phyloP scores from a whole-genome alignment of 495 filamentous ascomycete genomes.

The Trichocladium antarcticum region DNA sequence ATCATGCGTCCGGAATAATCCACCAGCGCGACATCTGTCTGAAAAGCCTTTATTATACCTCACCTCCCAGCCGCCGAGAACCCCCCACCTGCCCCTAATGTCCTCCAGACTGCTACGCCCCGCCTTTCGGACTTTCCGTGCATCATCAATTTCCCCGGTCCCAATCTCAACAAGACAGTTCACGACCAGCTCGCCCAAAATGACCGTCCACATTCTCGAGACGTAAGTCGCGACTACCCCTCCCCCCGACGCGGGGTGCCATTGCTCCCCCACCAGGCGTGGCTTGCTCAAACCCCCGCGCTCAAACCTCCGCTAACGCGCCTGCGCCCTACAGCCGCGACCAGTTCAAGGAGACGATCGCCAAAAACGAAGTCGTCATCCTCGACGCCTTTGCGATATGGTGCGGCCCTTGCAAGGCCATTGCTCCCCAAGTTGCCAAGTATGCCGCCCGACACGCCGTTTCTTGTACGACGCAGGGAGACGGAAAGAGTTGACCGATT shows the following conservation, averaged over 20 bases:
- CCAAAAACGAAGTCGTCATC: slow-evolving; percentile 50
- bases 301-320: slow-evolving; percentile 9
- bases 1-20: slow-evolving; percentile 13
- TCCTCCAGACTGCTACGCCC: slow-evolving; percentile 19
- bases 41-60: slow-evolving; percentile 2
- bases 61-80: not conserved
- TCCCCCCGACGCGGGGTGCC: not conserved
- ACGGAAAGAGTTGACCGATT: not conserved
- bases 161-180: slow-evolving; percentile 26
- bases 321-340: slow-evolving; percentile 40
- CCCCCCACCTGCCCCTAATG: slow-evolving; percentile 14
- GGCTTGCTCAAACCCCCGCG: too few relatives aligned
- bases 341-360: slow-evolving; percentile 50
- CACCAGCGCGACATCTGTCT: not conserved
- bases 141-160: not conserved
- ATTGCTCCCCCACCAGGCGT: too few relatives aligned
- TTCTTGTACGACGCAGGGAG: too few relatives aligned
- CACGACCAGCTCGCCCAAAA: slow-evolving; percentile 33
- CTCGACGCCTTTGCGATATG: slow-evolving; percentile 82
- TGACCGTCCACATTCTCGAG: slow-evolving; percentile 34
- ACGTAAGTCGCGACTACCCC: slow-evolving; percentile 25
- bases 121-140: slow-evolving; percentile 10
- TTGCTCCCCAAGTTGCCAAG: slow-evolving; percentile 63
- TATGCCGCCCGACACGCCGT: slow-evolving; percentile 1
- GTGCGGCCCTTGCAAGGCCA: slow-evolving; percentile 93